Evolutionary conservation across 257 asterid species (phyloP), one percentile per base, ranked within the genome.

Genomic region (Lavandula angustifolia): DNA sequence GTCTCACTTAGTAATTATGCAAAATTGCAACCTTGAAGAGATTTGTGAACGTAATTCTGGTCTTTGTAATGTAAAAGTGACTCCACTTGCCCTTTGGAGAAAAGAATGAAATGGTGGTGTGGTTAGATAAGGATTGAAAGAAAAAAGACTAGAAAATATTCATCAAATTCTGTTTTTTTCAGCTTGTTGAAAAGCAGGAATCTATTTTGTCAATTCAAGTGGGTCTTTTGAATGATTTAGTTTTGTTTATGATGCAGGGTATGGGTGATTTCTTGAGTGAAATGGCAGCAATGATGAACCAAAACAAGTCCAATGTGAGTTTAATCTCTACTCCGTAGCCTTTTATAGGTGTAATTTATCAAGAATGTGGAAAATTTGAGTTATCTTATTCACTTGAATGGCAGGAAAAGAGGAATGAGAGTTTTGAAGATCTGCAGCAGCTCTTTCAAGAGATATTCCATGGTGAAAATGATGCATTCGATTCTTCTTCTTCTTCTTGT

Each of bases 231-330:
- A 32, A 51, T 29, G 10, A 34, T 49, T 46, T 22, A 5, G 33
- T 46, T 37, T n/a, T 33, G 13, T 48, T 10, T 34, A 22, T 3
- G 11, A 27, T 78, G 82, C 86, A 88, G 96, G 95, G 92, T 44
- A 88, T 88, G 96, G 89, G 88, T 5, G 90, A 81, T 29, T 88
- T 88, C 82, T 60, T 88, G 78, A 75, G 76, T 43, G 96, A 88
- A 71, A 88, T 88, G 96, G 87, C 79, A 47, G 53, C 72, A 58
- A 86, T 88, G 88, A 88, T 88, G 90, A 70, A 40, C 80, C 81
- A 82, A 71, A 82, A 68, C 62, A 77, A 80, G 35, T 27, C 84
- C 16, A 77, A 71, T 38, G 94, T 88, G 78, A 81, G 91, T 68
- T 62, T 34, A 17, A 47, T 31, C 43, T 37, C 11, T 17, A 41